Evolutionary conservation across 805 yeast genomes (phyloP), one percentile per base, ranked within the genome.

Genomic region (Cyberlindnera galapagoensis): DNA sequence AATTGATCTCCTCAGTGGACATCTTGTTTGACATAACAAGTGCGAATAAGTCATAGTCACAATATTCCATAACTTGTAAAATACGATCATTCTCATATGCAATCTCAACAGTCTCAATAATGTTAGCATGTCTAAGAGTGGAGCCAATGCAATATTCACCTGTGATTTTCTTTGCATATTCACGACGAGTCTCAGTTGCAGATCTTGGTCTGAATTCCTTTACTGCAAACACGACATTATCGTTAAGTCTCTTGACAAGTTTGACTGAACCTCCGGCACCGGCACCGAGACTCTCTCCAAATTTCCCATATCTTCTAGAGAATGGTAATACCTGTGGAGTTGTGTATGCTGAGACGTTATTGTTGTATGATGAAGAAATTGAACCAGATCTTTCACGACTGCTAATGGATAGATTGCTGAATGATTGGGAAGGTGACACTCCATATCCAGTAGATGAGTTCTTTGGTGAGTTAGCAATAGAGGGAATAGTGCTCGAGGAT

Each of bases 251-350:
- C 32, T 68, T 77, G 28, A 85, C 80, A 30, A 87, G 64, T 48
- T 77, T 76, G 21, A 88, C 97, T 11, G 80, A 71, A 4, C 97
- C 97, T 30, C 97, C 97, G 3, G 96, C 96, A 33, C 97, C 97
- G 14, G 92, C 92, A 34, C 96, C 97, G 29, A 88, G 66, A 37
- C 74, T 82, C 40, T 86, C 90, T 33, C 95, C 95, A 34, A 81
- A 77, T 53, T 79, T 82, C 31, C 80, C 74, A 56, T 86, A 87
- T 44, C 87, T 65, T 50, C 80, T 85, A 24, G 81, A 74, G 44
- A 80, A 78, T 1, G 88, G 87, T 28, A 63, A 36, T 7, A 43
- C 44, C 14, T 57, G 47, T 52, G 69, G 68, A 5, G 46, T 61
- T 18, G 64, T 53, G 39, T 59, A 51, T 3, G 48, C 50, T 29